phyloP scores from a whole-genome alignment of 495 filamentous ascomycete genomes.

The Aspergillus conjunctus region DNA sequence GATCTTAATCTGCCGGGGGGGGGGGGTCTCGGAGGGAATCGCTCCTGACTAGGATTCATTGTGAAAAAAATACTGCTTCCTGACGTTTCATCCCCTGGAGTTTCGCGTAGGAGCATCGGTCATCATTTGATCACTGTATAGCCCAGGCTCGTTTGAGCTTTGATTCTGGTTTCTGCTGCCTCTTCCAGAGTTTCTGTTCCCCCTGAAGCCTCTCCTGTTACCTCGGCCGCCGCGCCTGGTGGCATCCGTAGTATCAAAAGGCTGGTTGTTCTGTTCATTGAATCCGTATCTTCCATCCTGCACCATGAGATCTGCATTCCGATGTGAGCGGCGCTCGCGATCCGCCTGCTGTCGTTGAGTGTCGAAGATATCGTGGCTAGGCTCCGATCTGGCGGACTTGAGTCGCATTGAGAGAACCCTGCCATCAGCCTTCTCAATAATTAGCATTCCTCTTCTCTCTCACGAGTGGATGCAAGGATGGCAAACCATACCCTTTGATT shows the following conservation, averaged over 20 bases:
- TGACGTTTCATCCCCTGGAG: slow-evolving; percentile 27
- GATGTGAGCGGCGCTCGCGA: slow-evolving; percentile 43
- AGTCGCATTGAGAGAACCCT: slow-evolving; percentile 74
- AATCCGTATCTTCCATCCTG: slow-evolving; percentile 67
- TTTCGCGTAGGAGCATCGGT: slow-evolving; percentile 38
- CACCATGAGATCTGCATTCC: slow-evolving; percentile 49
- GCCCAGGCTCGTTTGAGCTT: slow-evolving; percentile 25
- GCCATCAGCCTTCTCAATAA: slow-evolving; percentile 72
- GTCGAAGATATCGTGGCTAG: slow-evolving; percentile 36
- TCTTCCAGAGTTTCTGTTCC: slow-evolving; percentile 15
- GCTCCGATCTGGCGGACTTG: slow-evolving; percentile 50
- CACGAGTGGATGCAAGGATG: background rate
- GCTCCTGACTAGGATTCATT: background rate
- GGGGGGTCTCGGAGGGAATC: background rate
- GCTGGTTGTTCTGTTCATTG: slow-evolving; percentile 37
- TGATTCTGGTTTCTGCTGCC: slow-evolving; percentile 18
- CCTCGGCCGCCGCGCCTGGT: slow-evolving; percentile 15
- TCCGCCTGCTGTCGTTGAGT: slow-evolving; percentile 50
- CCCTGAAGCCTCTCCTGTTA: slow-evolving; percentile 17
- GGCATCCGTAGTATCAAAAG: slow-evolving; percentile 3
- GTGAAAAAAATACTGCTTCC: slow-evolving; percentile 10
- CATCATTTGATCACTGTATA: slow-evolving; percentile 51
- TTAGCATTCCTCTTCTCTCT: slow-evolving; percentile 28
- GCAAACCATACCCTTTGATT: slow-evolving; percentile 67
- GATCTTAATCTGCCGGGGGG: background rate